Evolutionary conservation across 129 eudicot genomes (phyloP), one percentile per base, ranked within the genome.

Genomic region (Artemisia annua): DNA sequence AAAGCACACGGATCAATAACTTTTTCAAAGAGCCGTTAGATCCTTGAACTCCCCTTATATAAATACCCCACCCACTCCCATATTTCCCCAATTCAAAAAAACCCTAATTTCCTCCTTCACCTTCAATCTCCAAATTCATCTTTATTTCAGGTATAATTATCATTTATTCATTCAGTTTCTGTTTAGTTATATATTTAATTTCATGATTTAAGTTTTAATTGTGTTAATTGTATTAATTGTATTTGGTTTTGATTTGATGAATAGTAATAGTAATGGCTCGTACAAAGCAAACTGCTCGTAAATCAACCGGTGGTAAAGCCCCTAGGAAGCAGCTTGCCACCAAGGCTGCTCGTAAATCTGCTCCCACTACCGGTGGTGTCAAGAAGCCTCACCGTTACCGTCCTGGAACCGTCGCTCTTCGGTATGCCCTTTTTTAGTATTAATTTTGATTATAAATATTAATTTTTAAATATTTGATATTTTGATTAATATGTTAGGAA

Each of bases 281-380:
- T 88, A 88, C 96, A 3, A 88, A 88, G 82, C 96, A 88, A 66
- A 88, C 95, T 14, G 95, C 95, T 75, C 87, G 95, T 52, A 88
- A 88, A 60, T 88, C 95, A 0, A 88, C 96, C 75, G 96, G 96
- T 18, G 96, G 96, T 22, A 88, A 88, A 67, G 96, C 96, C 67
- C 96, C 96, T 2, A 80, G 96, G 75, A 88, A 88, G 79, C 91
- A 85, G 54, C 91, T 88, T 16, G 96, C 96, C 0, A 88, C 96
- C 1, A 28, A 72, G 69, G 77, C 77, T 48, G 77, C 77, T 11
- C 61, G 69, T 57, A 59, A 59, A 72, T 72, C 77, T 60, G 77
- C 75, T 19, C 66, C 75, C 2, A 71, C 75, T 1, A 71, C 68
- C 19, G 77, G 68, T 0, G 77, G 68, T 20, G 68, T 72, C 30